phyloP scores from a whole-genome alignment of 306 rosid genomes.

The Lablab purpureus region DNA sequence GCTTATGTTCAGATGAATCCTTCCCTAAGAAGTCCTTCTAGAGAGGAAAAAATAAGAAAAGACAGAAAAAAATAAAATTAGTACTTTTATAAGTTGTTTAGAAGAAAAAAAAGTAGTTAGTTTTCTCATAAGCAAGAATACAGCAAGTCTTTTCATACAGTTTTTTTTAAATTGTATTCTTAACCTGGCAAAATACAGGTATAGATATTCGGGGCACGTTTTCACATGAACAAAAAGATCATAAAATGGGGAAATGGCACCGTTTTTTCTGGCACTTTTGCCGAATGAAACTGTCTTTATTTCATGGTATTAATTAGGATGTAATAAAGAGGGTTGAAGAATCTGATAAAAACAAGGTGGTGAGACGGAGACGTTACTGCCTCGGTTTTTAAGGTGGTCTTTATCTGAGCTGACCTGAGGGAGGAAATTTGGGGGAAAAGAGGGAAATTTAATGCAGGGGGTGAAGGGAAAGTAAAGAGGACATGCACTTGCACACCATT shows the following conservation, averaged over 20 bases:
- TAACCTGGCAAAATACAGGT: too few species aligned
- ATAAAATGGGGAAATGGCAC: not conserved
- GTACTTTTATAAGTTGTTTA: too few species aligned
- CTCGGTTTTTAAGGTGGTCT: not conserved
- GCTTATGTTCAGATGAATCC: too few species aligned
- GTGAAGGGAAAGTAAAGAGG: not conserved
- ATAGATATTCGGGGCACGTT: not conserved
- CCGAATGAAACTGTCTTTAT: conserved; percentile 15
- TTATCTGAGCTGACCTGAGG: not conserved
- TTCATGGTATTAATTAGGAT: not conserved
- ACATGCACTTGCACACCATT: not conserved
- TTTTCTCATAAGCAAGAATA: too few species aligned
- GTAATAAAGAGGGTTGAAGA: conserved; percentile 1
- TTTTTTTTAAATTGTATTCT: too few species aligned
- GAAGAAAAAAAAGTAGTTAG: too few species aligned
- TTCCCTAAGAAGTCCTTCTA: too few species aligned
- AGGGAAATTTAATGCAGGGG: not conserved
- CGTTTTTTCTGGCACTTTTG: not conserved
- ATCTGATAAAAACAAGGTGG: conserved; percentile 4
- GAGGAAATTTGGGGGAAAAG: conserved; percentile 1
- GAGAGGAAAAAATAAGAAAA: too few species aligned
- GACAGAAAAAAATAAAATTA: too few species aligned
- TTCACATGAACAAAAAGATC: not conserved
- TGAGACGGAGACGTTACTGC: conserved; percentile 21
- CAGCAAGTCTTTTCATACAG: too few species aligned